phyloP scores from a whole-genome alignment of 2,329 filamentous ascomycete species.

The Phyllosticta capitalensis region DNA sequence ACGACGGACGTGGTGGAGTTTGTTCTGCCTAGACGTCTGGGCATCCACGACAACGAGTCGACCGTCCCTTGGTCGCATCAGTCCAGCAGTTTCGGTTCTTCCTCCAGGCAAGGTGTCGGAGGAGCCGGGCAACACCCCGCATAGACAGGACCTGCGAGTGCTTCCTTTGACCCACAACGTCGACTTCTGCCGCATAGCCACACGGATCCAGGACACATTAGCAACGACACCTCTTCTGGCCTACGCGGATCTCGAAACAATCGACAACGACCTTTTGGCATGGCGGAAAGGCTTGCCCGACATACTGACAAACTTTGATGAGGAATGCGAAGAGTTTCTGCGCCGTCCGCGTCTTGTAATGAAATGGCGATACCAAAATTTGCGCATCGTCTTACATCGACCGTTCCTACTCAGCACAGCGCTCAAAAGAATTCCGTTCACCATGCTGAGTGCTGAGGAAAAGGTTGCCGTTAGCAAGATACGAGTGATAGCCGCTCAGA shows the following conservation, averaged over 20 bases:
- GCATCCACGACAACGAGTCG: constrained; percentile 34
- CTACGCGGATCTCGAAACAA: constrained; percentile 54
- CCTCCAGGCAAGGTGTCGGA: constrained; percentile 25
- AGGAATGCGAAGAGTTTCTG: constrained; percentile 61
- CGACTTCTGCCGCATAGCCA: constrained; percentile 70
- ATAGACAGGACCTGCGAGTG: constrained; percentile 44
- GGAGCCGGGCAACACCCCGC: constrained; percentile 33
- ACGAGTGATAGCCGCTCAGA: constrained; percentile 57
- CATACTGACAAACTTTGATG: constrained; percentile 32
- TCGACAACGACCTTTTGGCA: constrained; percentile 58
- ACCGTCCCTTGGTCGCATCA: constrained; percentile 31
- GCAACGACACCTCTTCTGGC: constrained; percentile 59
- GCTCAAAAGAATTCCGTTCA: constrained; percentile 45
- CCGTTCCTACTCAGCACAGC: constrained; percentile 58
- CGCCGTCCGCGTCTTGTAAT: constrained; percentile 63
- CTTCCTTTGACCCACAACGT: constrained; percentile 67
- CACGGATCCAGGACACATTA: constrained; percentile 65
- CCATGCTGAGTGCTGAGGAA: constrained; percentile 50
- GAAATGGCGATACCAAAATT: constrained; percentile 74
- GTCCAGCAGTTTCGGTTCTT: constrained; percentile 29
- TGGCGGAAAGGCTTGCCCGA: constrained; percentile 63
- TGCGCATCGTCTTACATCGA: constrained; percentile 66
- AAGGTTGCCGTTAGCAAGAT: constrained; percentile 59
- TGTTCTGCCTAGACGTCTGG: constrained; percentile 37
- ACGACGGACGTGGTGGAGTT: constrained; percentile 36